Conservation (phyloP, 495 filamentous ascomycete genomes). For the Terfezia claveryi region DNA sequence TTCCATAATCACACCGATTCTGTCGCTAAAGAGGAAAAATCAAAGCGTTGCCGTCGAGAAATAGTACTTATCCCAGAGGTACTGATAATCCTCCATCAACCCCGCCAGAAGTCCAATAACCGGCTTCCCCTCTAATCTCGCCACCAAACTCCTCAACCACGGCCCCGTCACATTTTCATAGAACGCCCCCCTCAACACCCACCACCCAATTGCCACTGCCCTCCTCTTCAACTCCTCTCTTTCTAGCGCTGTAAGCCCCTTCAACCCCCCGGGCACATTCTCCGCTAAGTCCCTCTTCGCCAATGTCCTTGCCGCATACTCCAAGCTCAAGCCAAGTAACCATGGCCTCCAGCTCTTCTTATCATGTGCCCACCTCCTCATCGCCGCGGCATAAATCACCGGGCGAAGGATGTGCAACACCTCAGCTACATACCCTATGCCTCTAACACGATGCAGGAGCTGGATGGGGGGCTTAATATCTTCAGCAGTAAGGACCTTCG, state of each 20-base stretch:
- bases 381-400: conserved; percentile 65
- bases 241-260: conserved; percentile 61
- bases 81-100: conserved; percentile 85
- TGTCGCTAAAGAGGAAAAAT: not conserved
- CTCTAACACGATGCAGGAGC: conserved; percentile 55
- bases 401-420: conserved; percentile 77
- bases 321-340: conserved; percentile 68
- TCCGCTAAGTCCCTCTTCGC: conserved; percentile 51
- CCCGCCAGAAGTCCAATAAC: conserved; percentile 59
- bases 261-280: conserved; percentile 39
- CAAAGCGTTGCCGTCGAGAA: conserved; percentile 55
- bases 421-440: conserved; percentile 55
- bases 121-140: conserved; percentile 48
- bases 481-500: conserved; percentile 82
- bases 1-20: too few species aligned
- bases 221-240: conserved; percentile 65
- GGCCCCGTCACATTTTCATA: conserved; percentile 79
- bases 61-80: conserved; percentile 94
- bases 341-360: conserved; percentile 70
- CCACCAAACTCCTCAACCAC: conserved; percentile 37
- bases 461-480: conserved; percentile 79
- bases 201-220: conserved; percentile 83
- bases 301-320: conserved; percentile 67
- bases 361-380: conserved; percentile 39
- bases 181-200: conserved; percentile 83